Evolutionary conservation across 306 rosid species (phyloP), one percentile per base, ranked within the genome.

Genomic region (Trifolium pratense): DNA sequence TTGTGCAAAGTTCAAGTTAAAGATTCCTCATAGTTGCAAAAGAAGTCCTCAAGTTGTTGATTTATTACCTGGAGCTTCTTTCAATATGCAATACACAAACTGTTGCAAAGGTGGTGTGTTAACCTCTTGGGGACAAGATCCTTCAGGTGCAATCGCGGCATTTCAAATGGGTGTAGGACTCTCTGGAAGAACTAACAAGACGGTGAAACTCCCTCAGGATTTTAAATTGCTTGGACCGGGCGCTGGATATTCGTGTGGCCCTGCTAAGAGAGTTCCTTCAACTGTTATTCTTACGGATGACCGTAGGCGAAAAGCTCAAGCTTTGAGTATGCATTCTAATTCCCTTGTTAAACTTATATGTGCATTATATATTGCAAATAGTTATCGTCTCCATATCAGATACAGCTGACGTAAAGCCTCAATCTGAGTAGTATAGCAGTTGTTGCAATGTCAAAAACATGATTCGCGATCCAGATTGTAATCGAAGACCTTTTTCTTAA

Each of bases 31-130:
- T 21, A 85, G 91, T 25, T 91, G 97, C 77, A 91, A 83, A 81
- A 89, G 85, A 70, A 79, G 36, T 59, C 96, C 98, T 23, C 15
- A 74, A 57, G 85, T 87, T 59, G 86, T 90, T 75, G 96, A 93
- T 53, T 83, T 93, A 67, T 82, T 89, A 17, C 96, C 93, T 0
- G 91, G 91, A 17, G 91, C 83, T 14, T 88, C 97, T 74, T 89
- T 29, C 81, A 89, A 91, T 75, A 88, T 86, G 78, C 97, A 91
- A 84, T 86, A 31, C 63, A 56, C 70, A 46, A 87, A 85, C 14
- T 91, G 95, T 56, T 91, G 95, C 77, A 89, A 79, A 23, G 97
- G 95, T 1, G 97, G 97, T 17, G 96, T 87, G 17, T 63, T 91
- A 52, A 81, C 89, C 3, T 86, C 95, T 18, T 91, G 92, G 92